phyloP scores from a whole-genome alignment of 345 rosid species.

The Brassica napus region Da-Ae NC_063445.1:20652001-20652500 shows the following conservation, averaged over 20 bases:
- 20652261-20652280: not conserved
- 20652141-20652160: not conserved
- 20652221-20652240: not conserved
- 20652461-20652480: not conserved
- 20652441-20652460: too few species aligned
- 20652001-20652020: not conserved
- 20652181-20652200: not conserved
- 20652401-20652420: not conserved
- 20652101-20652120: not conserved
- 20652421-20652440: not conserved
- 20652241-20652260: not conserved
- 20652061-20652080: too few species aligned
- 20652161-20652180: not conserved
- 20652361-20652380: not conserved
- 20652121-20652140: not conserved
- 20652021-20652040: not conserved
- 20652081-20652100: not conserved
- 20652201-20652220: not conserved
- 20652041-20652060: too few species aligned
- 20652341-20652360: not conserved
- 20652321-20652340: not conserved
- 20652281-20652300: not conserved
- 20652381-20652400: not conserved
- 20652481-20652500: not conserved
- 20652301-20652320: not conserved